Evolutionary conservation across 192 early-diverging fungal genomes (phyloP), one percentile per base, ranked within the genome.

Genomic region (Coemansia sp.): DNA sequence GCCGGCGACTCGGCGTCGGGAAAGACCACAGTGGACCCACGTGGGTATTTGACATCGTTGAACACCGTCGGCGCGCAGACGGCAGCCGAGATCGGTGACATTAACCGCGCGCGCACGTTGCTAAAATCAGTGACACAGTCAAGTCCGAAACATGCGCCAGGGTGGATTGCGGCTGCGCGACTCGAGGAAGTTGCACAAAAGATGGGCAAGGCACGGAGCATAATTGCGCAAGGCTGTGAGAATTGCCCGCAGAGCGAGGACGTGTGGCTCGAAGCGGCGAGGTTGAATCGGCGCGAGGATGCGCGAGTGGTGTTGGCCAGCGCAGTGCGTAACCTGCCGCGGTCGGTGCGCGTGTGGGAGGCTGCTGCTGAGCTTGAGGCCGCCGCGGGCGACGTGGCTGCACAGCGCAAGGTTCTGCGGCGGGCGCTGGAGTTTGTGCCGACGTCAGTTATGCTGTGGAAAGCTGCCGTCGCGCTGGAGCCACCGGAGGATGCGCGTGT

Each of bases 141-240:
- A 3, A 98, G 97, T 72, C 95, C 95, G 9, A 94, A 94, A 60
- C 91, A 97, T 56, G 95, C 94, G 5, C 91, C 95, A 18, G 97
- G 94, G 38, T 99, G 97, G 97, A 97, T 98, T 61, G 95, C 95
- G 1, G 93, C 94, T 6, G 97, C 97, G 10, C 88, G 96, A 48
- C 74, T 98, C 35, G 97, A 99, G 78, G 95, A 99, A 70, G 83
- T 90, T 6, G 95, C 94, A 1, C 86, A 89, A 16, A 94, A 95
- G 60, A 71, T 86, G 43, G 75, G 83, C 2, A 82, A 87, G n/a
- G 97, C 97, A 0, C 82, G 97, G 22, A 84, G 85, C 31, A 78
- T 93, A 6, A 95, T 98, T 49, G 83, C 87, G 19, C 89, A 94
- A 68, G 97, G 91, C 8, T 99, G 95, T 79, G 88, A 91, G 55